A percentile compares a stretch with the other conserved stretches of the same genome.
These are phyloP conservation scores for Penicillium sp. DNA, from an alignment of 2,329 filamentous ascomycete genomes.

Conservation along the genomic window DNA sequence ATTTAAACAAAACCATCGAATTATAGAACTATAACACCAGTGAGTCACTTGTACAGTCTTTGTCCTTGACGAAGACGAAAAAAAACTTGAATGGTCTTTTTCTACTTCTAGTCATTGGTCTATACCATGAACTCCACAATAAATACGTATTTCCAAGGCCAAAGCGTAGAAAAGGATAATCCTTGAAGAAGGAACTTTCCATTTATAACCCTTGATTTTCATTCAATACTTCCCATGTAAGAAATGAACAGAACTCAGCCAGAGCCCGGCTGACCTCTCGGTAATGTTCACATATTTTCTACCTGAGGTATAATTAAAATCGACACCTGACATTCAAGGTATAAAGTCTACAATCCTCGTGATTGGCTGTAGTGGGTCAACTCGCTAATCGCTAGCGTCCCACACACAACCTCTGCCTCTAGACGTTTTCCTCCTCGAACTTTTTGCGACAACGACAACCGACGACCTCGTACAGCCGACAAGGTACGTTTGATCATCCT, in stretches of 20 bases:
- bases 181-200: not conserved
- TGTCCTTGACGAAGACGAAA: not conserved
- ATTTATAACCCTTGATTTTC: not conserved
- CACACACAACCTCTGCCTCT: constrained; percentile 41
- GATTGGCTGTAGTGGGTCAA: constrained; percentile 23
- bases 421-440: constrained; percentile 32
- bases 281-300: not conserved
- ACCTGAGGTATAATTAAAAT: constrained; percentile 1
- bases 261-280: too few species aligned
- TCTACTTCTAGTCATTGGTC: not conserved
- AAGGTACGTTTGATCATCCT: constrained; percentile 37
- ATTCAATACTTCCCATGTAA: not conserved
- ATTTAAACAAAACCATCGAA: not conserved
- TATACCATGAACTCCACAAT: not conserved
- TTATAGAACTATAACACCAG: not conserved
- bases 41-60: not conserved
- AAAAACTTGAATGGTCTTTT: not conserved
- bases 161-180: not conserved
- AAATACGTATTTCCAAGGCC: not conserved
- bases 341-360: not conserved
- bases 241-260: not conserved
- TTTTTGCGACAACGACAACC: constrained; percentile 44
- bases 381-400: constrained; percentile 44
- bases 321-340: constrained; percentile 15
- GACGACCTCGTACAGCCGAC: constrained; percentile 45